Evolutionary conservation across 257 asterid species (phyloP).

Genomic region (Jaltomata sinuosa): DNA sequence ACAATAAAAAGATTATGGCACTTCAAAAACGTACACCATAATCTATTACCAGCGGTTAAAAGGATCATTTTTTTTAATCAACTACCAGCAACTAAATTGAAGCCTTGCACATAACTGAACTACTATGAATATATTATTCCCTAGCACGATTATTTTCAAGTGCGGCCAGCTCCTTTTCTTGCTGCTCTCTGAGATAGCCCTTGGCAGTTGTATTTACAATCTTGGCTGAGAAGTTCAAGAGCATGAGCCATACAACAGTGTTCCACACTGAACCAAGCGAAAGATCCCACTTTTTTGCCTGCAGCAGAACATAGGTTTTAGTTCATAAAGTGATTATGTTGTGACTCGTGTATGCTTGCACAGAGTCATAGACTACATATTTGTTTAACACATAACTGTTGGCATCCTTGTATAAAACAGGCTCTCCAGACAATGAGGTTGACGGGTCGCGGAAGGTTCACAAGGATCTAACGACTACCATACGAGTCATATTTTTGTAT

Average conservation of each 20-base stretch:
- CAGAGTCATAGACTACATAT: neutral
- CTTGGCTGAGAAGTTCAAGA: conserved; percentile 54
- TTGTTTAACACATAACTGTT: neutral
- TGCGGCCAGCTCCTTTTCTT: conserved; percentile 43
- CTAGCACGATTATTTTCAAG: conserved; percentile 19
- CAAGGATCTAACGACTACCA: neutral
- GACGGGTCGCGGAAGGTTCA: neutral
- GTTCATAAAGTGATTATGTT: neutral
- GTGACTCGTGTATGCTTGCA: neutral
- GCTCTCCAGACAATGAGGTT: neutral
- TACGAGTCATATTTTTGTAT: neutral
- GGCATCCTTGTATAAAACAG: neutral
- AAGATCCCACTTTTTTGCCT: conserved; percentile 64
- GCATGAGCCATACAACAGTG: conserved; percentile 67
- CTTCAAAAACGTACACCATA: neutral
- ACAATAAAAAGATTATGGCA: neutral
- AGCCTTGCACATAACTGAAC: neutral
- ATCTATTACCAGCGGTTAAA: neutral
- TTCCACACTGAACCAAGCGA: conserved; percentile 59
- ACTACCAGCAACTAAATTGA: neutral
- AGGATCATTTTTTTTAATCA: neutral
- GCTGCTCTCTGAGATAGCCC: conserved; percentile 46
- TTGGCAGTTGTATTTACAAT: conserved; percentile 68
- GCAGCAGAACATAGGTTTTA: neutral
- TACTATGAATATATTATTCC: neutral